Evolutionary conservation across 371 early-diverging fungal genomes (phyloP).

Genomic region (Batkoa obscura): DNA sequence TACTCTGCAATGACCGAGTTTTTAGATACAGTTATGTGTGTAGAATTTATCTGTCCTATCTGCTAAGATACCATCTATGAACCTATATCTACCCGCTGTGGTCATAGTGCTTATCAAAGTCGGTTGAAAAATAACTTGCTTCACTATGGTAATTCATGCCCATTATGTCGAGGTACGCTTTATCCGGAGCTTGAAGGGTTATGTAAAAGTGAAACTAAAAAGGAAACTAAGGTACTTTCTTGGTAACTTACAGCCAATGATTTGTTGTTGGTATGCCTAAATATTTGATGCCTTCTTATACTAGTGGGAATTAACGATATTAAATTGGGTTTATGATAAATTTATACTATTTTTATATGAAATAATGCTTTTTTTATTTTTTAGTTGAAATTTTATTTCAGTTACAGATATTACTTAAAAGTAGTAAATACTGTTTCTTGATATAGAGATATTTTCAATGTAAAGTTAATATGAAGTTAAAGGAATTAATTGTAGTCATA

Average conservation of each 20-base stretch:
- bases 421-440: too few species aligned
- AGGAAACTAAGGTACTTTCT: neutral
- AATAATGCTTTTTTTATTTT: too few species aligned
- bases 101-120: conserved; percentile 26
- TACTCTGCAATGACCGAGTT: conserved; percentile 7
- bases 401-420: too few species aligned
- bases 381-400: too few species aligned
- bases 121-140: conserved; percentile 4
- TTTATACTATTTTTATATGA: too few species aligned
- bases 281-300: conserved; percentile 3
- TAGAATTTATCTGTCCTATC: conserved; percentile 17
- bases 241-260: neutral
- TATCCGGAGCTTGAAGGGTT: conserved; percentile 2
- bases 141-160: conserved; percentile 6
- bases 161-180: conserved; percentile 5
- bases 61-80: conserved; percentile 17
- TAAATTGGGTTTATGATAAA: too few species aligned
- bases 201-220: neutral
- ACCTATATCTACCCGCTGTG: conserved; percentile 16
- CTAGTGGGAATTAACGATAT: too few species aligned
- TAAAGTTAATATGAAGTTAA: too few species aligned
- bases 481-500: too few species aligned
- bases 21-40: conserved; percentile 12
- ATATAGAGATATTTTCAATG: too few species aligned
- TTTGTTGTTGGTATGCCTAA: conserved; percentile 5